These are phyloP conservation scores for Aulographum hederae DNA, from an alignment of 2,329 filamentous ascomycete species.

Conservation along the genomic window DNA sequence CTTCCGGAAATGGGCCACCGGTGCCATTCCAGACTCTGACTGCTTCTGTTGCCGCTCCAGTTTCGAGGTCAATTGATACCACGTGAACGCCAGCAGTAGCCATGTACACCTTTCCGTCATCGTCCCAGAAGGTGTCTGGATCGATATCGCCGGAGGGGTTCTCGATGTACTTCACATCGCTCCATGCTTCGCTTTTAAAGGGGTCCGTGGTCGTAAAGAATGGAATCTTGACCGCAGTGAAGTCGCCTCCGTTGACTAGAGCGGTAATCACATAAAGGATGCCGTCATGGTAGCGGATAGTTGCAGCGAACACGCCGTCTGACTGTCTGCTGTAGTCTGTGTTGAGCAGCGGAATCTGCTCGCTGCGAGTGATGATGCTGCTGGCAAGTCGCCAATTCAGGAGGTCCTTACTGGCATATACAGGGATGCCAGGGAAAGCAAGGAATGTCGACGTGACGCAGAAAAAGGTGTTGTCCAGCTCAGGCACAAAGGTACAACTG, in stretches of 20 bases:
- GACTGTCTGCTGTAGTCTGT: constrained; percentile 16
- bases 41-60: constrained; percentile 11
- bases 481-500: constrained; percentile 22
- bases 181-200: constrained; percentile 26
- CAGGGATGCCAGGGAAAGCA: constrained; percentile 32
- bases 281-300: constrained; percentile 20
- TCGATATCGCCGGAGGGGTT: constrained; percentile 38
- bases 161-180: constrained; percentile 28
- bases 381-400: constrained; percentile 29
- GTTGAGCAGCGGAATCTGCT: constrained; percentile 15
- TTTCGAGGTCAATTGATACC: constrained; percentile 15
- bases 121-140: constrained; percentile 36
- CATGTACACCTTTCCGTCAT: constrained; percentile 35
- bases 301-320: constrained; percentile 22
- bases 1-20: constrained; percentile 14
- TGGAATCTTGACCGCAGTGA: background rate
- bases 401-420: constrained; percentile 34
- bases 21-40: constrained; percentile 19
- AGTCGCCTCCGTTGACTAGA: constrained; percentile 11
- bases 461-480: constrained; percentile 28
- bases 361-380: constrained; percentile 8
- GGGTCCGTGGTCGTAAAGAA: constrained; percentile 28
- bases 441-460: constrained; percentile 34
- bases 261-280: constrained; percentile 22
- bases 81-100: constrained; percentile 14